Evolutionary conservation across 495 filamentous ascomycete genomes (phyloP), one percentile per base, ranked within the genome.

Genomic region (Lophium mytilinum): DNA sequence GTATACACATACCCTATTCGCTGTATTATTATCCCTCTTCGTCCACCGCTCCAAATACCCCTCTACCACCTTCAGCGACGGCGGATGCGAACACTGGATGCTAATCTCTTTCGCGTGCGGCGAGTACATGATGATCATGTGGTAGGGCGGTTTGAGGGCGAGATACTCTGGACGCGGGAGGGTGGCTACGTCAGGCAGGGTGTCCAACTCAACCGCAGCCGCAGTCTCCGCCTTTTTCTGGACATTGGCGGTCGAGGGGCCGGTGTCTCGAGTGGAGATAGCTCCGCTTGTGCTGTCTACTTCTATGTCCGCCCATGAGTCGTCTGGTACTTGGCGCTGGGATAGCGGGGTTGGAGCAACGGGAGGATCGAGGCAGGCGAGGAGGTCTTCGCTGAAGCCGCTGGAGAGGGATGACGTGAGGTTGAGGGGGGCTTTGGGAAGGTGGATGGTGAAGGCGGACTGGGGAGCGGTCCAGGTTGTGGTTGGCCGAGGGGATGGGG

Each of bases 41-140:
- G 55, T 57, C 55, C 55, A 57, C 12, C 49, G 48, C 37, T 57
- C 51, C 55, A 57, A 42, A 39, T 57, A 57, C n/a, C 18, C 39
- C 30, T 57, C 55, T 2, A 57, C 41, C 4, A 57, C 55, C 30
- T 41, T 37, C 39, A 57, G 9, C 10, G 46, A 51, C 45, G 55
- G 55, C 37, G 55, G 55, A 17, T 57, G 55, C 30, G 46, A 51
- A 36, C 55, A 57, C 34, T 57, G 46, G 24, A 57, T 37, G 4
- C 33, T 33, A 4, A 52, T 57, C 19, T 21, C 33, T 14, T 37
- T 51, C 34, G 19, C 19, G 14, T 48, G 33, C 21, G 45, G 14
- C 18, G 17, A 15, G 17, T 42, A 19, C 34, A 15, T 42, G n/a
- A 57, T 51, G 15, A 21, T 42, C n/a, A 57, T 17, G 24, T 57